Base-by-base conservation (phyloP, 1,139 yeast genomes). In the Sugiyamaella japonica region DNA sequence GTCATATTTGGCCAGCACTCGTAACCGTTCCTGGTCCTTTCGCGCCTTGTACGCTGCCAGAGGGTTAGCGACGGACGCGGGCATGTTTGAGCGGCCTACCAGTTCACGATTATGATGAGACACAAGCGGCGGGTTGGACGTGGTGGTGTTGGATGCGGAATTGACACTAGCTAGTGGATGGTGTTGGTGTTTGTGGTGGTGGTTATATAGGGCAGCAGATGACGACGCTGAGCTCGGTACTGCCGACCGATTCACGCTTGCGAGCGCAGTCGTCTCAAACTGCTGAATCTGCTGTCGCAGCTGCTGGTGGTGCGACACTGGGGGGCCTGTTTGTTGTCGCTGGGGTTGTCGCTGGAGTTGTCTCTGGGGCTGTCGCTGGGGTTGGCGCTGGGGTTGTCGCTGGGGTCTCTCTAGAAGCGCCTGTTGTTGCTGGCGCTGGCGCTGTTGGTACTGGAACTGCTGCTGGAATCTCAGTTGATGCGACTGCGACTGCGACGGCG, bases 1-100 rank as follows among this genome's bases (percentile, higher is more conserved):
- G 59, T 86, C 91, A 70, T 91, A 93, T 62, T 86, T 86, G 47
- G 86, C 84, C 29, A 89, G 73, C 2, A 93, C 96, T 5, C 89
- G 83, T 43, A 81, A 79, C 54, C 96, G 73, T 3, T 82, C 74
- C 36, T 79, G 71, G 67, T 89, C 96, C 66, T 86, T 86, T 43
- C 97, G 79, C 54, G 64, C 61, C 56, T 70, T 70, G 58, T 71
- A 72, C 23, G 66, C 64, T 12, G 69, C 71, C 60, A 72, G 61
- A 23, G 75, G 75, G 50, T 67, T 61, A 7, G 66, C 59, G n/a
- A 67, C 65, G 43, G 66, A 55, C 3, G 61, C 58, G 3, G 66
- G 63, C 57, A 62, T 57, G 34, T 36, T 46, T 13, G 29, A 1
- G 17, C 43, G 38, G 13, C 44, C 15, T 31, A 23, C 16, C 25